Percentiles rank a stretch among this genome's conserved stretches.
Evolutionary conservation across 1,284 basidiomycete species (phyloP).

Genomic region (Puccinia coronata): DNA sequence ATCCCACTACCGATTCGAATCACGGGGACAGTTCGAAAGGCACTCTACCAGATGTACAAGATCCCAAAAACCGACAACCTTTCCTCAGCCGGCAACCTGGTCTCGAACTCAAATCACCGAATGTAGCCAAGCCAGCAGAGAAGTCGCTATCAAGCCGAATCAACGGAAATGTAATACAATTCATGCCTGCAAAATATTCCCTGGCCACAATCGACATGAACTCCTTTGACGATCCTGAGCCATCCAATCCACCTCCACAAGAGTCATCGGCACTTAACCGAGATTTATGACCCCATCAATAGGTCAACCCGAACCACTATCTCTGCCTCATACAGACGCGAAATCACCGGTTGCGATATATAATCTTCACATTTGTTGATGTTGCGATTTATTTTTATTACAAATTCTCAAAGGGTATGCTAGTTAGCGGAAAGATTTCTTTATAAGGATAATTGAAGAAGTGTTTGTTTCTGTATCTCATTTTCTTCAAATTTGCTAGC

Average conservation of each 20-base stretch:
- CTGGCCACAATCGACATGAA: slow-evolving; percentile 45
- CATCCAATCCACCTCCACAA: slow-evolving; percentile 4
- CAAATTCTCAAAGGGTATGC: not conserved
- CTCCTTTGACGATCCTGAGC: slow-evolving; percentile 37
- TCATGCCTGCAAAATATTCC: slow-evolving; percentile 48
- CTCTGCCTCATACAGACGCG: too few species aligned
- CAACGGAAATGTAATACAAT: slow-evolving; percentile 33
- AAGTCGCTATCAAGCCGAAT: slow-evolving; percentile 17
- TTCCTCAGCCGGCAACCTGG: too few species aligned
- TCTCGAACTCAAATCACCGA: slow-evolving; percentile 23
- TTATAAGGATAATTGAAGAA: not conserved
- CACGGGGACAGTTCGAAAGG: not conserved
- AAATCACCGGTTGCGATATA: not conserved
- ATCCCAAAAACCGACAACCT: not conserved
- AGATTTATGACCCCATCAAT: not conserved
- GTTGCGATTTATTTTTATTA: not conserved
- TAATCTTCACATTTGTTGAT: not conserved
- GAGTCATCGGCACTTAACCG: not conserved
- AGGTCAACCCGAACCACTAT: not conserved
- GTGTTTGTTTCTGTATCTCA: not conserved
- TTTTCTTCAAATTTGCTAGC: not conserved
- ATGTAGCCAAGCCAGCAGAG: not conserved
- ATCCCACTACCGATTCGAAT: not conserved
- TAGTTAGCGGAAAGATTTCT: not conserved
- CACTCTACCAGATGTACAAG: not conserved